Base-by-base conservation (phyloP, 768 basidiomycete species). In the Suillus luteus region DNA sequence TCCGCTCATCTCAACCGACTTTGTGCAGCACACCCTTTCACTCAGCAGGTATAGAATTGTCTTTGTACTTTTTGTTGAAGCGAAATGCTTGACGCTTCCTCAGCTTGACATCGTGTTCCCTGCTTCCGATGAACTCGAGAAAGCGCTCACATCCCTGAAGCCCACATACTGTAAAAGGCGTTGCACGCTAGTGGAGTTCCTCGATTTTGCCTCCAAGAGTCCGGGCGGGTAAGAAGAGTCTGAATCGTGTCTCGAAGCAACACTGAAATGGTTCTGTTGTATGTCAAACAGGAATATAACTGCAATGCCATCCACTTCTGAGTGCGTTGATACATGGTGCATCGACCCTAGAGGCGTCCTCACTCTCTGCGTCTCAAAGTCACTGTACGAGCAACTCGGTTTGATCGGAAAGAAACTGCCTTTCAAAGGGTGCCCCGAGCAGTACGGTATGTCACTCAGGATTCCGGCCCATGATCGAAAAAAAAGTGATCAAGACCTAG, bases 41-140 rank as follows among this genome's bases (percentile, higher is more conserved):
- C 81, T 17, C 81, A 81, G 55, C 85, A 85, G 80, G 86, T 79
- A 74, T 55, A 79, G 75, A 22, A 43, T 27, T 24, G 67, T 38
- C 10, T 55, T 57, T 55, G 57, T 35, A 37, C 17, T 43, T 31
- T 27, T 62, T 27, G 51, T 38, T 33, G 24, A 46, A 35, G n/a
- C 35, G 49, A 54, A 37, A 24, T n/a, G 15, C 41, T 48, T 51
- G 17, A 51, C 52, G 15, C 60, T 49, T 27, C 17, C 27, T 48
- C 72, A 91, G 89, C 71, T 92, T 61, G 88, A 92, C 69, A 61
- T 90, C 49, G 72, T 90, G 27, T 85, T 89, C 60, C 82, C 89
- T 1, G 79, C 83, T 5, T 71, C 79, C 52, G 67, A 70, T 41
- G 65, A 64, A 0, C 76, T 84, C 38, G 78, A 84, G 55, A 65